These are phyloP conservation scores for Beauveria sp. DNA, from an alignment of 2,329 filamentous ascomycete genomes.

Conservation along the genomic window DNA sequence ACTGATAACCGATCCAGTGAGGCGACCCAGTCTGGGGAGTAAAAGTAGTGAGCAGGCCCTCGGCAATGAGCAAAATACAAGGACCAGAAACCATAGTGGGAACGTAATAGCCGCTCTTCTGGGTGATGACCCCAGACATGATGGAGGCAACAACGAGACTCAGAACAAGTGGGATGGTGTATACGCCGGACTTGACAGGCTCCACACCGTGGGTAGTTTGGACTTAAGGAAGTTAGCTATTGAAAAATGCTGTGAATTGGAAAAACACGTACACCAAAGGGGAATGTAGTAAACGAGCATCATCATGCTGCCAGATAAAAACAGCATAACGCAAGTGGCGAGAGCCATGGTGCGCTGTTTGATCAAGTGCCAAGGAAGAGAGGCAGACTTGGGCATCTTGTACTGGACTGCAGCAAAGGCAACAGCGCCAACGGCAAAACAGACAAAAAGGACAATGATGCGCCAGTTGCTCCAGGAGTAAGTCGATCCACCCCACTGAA, in stretches of 20 bases:
- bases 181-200: constrained; percentile 47
- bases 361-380: constrained; percentile 47
- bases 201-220: constrained; percentile 46
- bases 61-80: constrained; percentile 41
- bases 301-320: constrained; percentile 43
- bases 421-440: constrained; percentile 38
- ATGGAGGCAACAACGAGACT: constrained; percentile 46
- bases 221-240: constrained; percentile 26
- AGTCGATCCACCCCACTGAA: constrained; percentile 54
- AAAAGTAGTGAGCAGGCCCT: constrained; percentile 52
- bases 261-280: constrained; percentile 42
- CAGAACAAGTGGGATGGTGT: constrained; percentile 49
- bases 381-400: constrained; percentile 46
- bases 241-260: not conserved
- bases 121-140: constrained; percentile 38
- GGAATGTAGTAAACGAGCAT: constrained; percentile 47
- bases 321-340: constrained; percentile 38
- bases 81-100: constrained; percentile 47
- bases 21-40: constrained; percentile 34
- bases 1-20: constrained; percentile 54
- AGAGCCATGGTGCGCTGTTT: constrained; percentile 46
- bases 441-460: constrained; percentile 44
- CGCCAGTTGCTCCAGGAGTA: constrained; percentile 46
- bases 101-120: constrained; percentile 52
- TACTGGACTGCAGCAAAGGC: constrained; percentile 46